Conservation (phyloP, 495 filamentous ascomycete genomes). For the Clavariopsis aquatica region DNA sequence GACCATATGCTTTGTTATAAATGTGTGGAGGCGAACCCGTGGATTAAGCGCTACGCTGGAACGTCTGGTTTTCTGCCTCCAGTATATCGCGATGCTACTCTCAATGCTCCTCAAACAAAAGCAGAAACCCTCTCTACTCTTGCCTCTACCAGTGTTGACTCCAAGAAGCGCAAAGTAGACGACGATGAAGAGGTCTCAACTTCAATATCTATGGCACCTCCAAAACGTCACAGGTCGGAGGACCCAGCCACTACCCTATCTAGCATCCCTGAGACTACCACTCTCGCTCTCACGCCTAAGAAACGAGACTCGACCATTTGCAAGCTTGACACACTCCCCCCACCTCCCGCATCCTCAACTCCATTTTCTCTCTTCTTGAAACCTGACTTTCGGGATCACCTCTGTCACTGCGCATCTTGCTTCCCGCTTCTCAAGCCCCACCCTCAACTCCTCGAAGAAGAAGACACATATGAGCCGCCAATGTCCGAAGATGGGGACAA, state of each 20-base stretch:
- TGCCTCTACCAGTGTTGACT: constrained; percentile 9
- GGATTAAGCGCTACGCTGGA: constrained; percentile 91
- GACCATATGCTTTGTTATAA: constrained; percentile 91
- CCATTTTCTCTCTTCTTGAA: constrained; percentile 80
- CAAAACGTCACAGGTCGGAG: constrained; percentile 42
- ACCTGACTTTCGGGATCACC: constrained; percentile 68
- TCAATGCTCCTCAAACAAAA: constrained; percentile 5
- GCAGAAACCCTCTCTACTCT: constrained; percentile 36
- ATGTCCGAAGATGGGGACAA: constrained; percentile 63
- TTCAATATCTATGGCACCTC: constrained; percentile 9
- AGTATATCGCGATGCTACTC: constrained; percentile 50
- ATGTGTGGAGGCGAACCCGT: constrained; percentile 83
- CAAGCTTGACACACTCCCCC: constrained; percentile 45
- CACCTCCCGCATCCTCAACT: constrained; percentile 53
- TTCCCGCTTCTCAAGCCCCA: constrained; percentile 70
- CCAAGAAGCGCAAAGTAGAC: constrained; percentile 76
- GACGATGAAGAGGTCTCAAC: constrained; percentile 49
- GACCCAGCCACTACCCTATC: constrained; percentile 19
- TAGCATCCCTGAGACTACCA: constrained; percentile 27
- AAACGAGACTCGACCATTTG: constrained; percentile 43
- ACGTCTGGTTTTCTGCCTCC: constrained; percentile 77
- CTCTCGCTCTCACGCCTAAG: constrained; percentile 41
- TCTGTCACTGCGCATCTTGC: constrained; percentile 79
- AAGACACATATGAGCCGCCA: constrained; percentile 88
- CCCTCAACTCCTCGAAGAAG: constrained; percentile 84